These are phyloP conservation scores for Erysimum cheiri DNA, from an alignment of 441 rosid species.

Conservation along the genomic window DNA sequence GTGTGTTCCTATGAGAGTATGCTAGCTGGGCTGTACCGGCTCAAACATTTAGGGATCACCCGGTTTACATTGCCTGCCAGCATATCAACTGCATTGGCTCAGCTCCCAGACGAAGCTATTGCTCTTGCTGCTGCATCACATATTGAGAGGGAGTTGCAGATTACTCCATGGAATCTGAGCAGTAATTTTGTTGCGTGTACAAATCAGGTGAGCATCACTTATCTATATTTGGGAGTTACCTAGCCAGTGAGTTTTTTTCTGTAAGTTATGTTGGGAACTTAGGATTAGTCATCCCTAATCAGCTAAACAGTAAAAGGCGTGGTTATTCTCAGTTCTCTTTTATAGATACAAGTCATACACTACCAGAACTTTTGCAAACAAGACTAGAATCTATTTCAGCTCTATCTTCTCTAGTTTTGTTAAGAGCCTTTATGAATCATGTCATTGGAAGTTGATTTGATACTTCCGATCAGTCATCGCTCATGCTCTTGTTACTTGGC, in stretches of 20 bases:
- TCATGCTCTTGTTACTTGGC: slow-evolving; percentile 9
- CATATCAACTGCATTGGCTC: slow-evolving; percentile 89
- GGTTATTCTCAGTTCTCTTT: slow-evolving; percentile 8
- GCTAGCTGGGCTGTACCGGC: slow-evolving; percentile 93
- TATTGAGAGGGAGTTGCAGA: slow-evolving; percentile 95
- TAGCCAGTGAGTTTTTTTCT: slow-evolving; percentile 12
- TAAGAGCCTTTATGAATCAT: slow-evolving; percentile 1
- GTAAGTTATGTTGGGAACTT: slow-evolving; percentile 6
- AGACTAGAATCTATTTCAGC: slow-evolving; percentile 29
- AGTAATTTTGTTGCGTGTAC: slow-evolving; percentile 96
- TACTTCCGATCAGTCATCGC: slow-evolving; percentile 3
- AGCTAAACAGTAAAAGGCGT: slow-evolving; percentile 9
- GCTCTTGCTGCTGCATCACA: slow-evolving; percentile 99
- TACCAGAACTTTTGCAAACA: slow-evolving; percentile 8
- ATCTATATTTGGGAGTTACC: slow-evolving; percentile 25
- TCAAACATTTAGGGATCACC: slow-evolving; percentile 96
- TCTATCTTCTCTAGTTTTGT: slow-evolving; percentile 13
- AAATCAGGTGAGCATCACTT: slow-evolving; percentile 68
- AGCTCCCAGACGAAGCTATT: slow-evolving; percentile 95
- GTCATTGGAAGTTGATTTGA: slow-evolving; percentile 25
- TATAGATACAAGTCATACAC: background rate
- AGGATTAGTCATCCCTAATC: slow-evolving; percentile 14
- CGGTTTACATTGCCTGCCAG: slow-evolving; percentile 79
- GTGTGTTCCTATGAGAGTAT: slow-evolving; percentile 98
- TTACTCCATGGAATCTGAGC: slow-evolving; percentile 98